These are phyloP conservation scores for Fusarium sp. DNA, from an alignment of 2,329 filamentous ascomycete genomes.

Conservation along the genomic window DNA sequence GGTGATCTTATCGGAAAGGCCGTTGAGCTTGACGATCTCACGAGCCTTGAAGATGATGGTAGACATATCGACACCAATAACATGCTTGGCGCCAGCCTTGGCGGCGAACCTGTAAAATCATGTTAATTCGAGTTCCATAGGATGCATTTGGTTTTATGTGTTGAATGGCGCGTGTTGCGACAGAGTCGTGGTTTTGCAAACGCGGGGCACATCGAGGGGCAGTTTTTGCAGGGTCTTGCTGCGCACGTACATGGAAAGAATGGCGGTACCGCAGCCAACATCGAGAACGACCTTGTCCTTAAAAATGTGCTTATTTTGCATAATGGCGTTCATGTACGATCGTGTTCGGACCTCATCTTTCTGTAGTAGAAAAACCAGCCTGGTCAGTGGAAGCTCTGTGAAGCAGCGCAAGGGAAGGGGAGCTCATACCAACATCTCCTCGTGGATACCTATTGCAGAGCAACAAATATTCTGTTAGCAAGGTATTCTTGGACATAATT, in stretches of 20 bases:
- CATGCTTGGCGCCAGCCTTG: conserved; percentile 95
- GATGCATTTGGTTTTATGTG: not conserved
- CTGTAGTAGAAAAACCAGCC: conserved; percentile 57
- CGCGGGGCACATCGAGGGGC: conserved; percentile 32
- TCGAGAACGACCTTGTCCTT: conserved; percentile 89
- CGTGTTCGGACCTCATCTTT: conserved; percentile 98
- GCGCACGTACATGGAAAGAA: conserved; percentile 90
- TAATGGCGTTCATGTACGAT: conserved; percentile 97
- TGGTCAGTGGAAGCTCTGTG: conserved; percentile 37
- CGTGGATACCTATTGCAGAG: conserved; percentile 80
- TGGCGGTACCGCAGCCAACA: conserved; percentile 96
- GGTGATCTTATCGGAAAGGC: conserved; percentile 95
- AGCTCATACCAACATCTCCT: conserved; percentile 92
- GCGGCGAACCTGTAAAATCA: conserved; percentile 82
- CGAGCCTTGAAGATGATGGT: conserved; percentile 99
- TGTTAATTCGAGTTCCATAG: conserved; percentile 19
- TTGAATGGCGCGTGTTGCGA: conserved; percentile 5
- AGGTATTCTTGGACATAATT: not conserved
- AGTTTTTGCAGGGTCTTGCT: conserved; percentile 16
- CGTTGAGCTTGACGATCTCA: conserved; percentile 93
- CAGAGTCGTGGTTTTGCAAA: conserved; percentile 8
- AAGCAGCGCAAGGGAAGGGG: conserved; percentile 30
- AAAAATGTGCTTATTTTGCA: conserved; percentile 95
- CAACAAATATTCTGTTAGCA: conserved; percentile 45
- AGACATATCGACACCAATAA: conserved; percentile 99